Base-by-base conservation (phyloP, 345 rosid genomes). In the Theobroma cacao region DNA sequence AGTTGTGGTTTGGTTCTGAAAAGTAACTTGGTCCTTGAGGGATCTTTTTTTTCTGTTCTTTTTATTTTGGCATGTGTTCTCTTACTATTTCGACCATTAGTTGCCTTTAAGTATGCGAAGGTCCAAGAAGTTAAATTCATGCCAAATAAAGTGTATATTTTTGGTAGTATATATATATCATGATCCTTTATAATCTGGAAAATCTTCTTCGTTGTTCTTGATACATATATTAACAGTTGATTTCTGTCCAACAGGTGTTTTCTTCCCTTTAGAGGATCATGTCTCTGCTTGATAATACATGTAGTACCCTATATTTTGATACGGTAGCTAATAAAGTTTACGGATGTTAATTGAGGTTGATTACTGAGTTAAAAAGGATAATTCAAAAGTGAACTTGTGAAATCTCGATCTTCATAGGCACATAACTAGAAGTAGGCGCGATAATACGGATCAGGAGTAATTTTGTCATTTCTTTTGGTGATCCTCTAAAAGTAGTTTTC, bases 261-360 rank as follows among this genome's bases (percentile, higher is more conserved):
- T 88, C 92, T 58, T 96, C 99, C 66, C 92, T 96, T 22, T 82
- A 77, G 78, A 93, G 88, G 87, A 94, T 96, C 31, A 77, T 76
- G 64, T 75, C 97, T 55, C 85, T 96, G 89, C 99, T 98, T 10
- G 98, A 91, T 65, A 92, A 94, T 74, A 96, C 98, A 65, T n/a
- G n/a, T n/a, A n/a, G n/a, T n/a, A n/a, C n/a, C n/a, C n/a, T n/a
- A n/a, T n/a, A n/a, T n/a, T n/a, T n/a, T n/a, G n/a, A n/a, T n/a
- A n/a, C n/a, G n/a, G n/a, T n/a, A n/a, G n/a, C n/a, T n/a, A n/a
- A n/a, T n/a, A n/a, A n/a, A n/a, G n/a, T n/a, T n/a, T n/a, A n/a
- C n/a, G n/a, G n/a, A n/a, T n/a, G n/a, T n/a, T n/a, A n/a, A n/a
- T n/a, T n/a, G n/a, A n/a, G n/a, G n/a, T n/a, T n/a, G n/a, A n/a